Evolutionary conservation across 768 basidiomycete species (phyloP).

Genomic region (Boletus rex-veris): DNA sequence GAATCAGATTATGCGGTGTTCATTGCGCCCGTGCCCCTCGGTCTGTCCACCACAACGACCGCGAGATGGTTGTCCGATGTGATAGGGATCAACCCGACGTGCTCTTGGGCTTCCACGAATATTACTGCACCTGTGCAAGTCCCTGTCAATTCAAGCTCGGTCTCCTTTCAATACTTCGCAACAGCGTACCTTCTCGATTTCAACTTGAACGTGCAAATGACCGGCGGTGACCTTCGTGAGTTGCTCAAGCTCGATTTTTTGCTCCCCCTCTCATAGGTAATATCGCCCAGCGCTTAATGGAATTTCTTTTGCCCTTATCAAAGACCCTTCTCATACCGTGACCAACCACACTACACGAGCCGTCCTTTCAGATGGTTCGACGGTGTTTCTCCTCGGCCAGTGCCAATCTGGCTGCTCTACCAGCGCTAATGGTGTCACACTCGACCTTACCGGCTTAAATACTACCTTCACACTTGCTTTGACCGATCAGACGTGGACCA

Average conservation of each 20-base stretch:
- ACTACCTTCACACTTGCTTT: constrained; percentile 11
- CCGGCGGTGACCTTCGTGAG: constrained; percentile 1
- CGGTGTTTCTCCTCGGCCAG: constrained; percentile 19
- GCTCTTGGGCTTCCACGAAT: constrained; percentile 29
- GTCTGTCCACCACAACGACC: constrained; percentile 13
- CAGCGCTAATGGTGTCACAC: neutral
- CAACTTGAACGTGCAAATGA: constrained; percentile 18
- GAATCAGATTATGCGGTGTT: constrained; percentile 16
- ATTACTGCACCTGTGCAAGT: constrained; percentile 14
- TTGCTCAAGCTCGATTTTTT: neutral
- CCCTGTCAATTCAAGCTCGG: constrained; percentile 5
- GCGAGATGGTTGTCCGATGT: constrained; percentile 31
- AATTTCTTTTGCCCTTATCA: constrained; percentile 2
- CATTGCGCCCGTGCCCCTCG: constrained; percentile 19
- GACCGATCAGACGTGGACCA: constrained; percentile 17
- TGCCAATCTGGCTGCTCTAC: constrained; percentile 19
- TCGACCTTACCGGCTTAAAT: constrained; percentile 14
- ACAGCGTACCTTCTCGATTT: constrained; percentile 16
- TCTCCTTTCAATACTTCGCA: neutral
- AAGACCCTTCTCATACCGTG: constrained; percentile 6
- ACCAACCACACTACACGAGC: constrained; percentile 23
- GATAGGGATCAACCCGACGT: constrained; percentile 24
- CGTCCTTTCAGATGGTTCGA: constrained; percentile 19
- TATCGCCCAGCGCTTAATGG: neutral
- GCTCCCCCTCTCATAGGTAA: neutral